phyloP scores from a whole-genome alignment of 192 early-diverging fungal species.

The Coemansia sp. region DNA sequence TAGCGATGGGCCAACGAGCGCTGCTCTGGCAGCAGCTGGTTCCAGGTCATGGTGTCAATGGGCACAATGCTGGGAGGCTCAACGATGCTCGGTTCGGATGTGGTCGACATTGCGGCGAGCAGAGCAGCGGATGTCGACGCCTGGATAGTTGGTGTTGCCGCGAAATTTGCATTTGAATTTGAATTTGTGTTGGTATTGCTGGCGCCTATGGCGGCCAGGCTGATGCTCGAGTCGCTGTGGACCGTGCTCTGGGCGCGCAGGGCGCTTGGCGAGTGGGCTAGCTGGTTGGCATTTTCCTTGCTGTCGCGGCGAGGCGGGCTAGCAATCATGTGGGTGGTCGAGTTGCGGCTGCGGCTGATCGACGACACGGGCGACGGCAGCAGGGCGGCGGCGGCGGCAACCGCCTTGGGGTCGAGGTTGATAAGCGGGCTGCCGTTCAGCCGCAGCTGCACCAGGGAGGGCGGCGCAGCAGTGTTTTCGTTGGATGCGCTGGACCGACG shows the following conservation, averaged over 20 bases:
- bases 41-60: constrained; percentile 47
- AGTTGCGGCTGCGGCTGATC: constrained; percentile 15
- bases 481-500: constrained; percentile 1
- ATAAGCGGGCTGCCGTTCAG: constrained; percentile 39
- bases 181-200: too few relatives aligned
- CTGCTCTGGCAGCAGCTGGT: constrained; percentile 46
- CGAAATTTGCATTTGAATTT: too few relatives aligned
- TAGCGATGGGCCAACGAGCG: constrained; percentile 37
- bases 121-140: neutral
- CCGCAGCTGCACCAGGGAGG: constrained; percentile 12
- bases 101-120: neutral
- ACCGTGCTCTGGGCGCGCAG: neutral
- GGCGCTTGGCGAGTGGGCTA: neutral
- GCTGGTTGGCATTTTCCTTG: neutral
- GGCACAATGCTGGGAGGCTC: constrained; percentile 42
- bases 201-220: neutral
- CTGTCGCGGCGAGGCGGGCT: neutral
- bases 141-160: neutral
- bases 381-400: too few relatives aligned
- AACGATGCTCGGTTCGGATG: constrained; percentile 12
- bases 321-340: constrained; percentile 3
- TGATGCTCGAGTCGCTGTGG: neutral
- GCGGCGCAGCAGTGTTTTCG: neutral
- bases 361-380: constrained; percentile 19
- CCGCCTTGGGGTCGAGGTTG: constrained; percentile 12